Evolutionary conservation across 2,329 filamentous ascomycete genomes (phyloP).

Genomic region (Stemphylium lycopersici): DNA sequence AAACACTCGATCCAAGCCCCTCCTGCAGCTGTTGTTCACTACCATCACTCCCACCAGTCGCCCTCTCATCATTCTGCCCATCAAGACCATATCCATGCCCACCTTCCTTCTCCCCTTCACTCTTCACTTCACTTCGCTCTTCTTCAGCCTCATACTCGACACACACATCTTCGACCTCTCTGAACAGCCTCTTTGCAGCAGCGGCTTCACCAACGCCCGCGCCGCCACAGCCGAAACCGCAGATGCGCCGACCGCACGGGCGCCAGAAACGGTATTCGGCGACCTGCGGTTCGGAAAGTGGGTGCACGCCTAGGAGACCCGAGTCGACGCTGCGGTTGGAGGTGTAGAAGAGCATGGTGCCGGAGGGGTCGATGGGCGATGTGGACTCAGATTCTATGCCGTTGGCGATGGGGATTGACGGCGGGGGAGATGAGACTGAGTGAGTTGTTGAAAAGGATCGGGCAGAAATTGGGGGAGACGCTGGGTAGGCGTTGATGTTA

Average conservation of each 20-base stretch:
- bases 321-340: conserved; percentile 36
- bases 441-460: neutral
- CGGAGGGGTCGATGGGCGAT: conserved; percentile 35
- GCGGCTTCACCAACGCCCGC: conserved; percentile 34
- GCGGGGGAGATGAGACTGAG: neutral
- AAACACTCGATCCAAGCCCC: conserved; percentile 6
- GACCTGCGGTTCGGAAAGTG: conserved; percentile 41
- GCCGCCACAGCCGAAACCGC: conserved; percentile 42
- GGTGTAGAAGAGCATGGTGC: conserved; percentile 39
- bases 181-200: conserved; percentile 42
- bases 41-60: neutral
- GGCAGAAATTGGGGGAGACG: neutral
- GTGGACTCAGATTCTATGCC: conserved; percentile 30
- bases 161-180: conserved; percentile 25
- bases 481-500: neutral
- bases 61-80: neutral
- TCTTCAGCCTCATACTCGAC: neutral
- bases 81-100: conserved; percentile 4
- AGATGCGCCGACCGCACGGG: conserved; percentile 37
- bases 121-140: neutral
- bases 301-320: conserved; percentile 38
- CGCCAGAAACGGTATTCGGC: conserved; percentile 48
- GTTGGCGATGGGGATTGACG: conserved; percentile 37
- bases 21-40: neutral
- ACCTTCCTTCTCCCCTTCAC: neutral